Base-by-base conservation (phyloP, 441 rosid genomes). In the Dalechampia spathulata region DNA sequence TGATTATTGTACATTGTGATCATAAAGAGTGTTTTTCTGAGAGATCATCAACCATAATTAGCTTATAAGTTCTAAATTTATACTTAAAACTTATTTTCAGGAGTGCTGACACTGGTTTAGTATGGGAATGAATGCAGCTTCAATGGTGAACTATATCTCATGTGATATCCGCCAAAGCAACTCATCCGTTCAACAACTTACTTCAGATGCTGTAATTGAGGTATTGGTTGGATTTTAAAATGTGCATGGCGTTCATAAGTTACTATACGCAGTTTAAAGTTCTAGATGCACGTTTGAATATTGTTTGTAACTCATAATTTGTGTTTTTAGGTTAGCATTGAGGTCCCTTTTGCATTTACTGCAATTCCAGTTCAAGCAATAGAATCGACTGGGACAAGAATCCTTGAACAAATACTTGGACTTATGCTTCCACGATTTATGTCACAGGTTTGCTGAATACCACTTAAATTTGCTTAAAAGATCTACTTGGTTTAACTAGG, bases 181-280 rank as follows among this genome's bases (percentile, higher is more conserved):
- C 20, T 73, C 94, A 32, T 61, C 61, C 39, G 68, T 72, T 55
- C 90, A 81, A 62, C 73, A 61, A 55, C 85, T 92, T 69, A 84
- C 86, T 57, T 92, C 96, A 12, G 95, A 92, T 71, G 86, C 96
- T 68, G 75, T 87, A 48, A 92, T 88, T 26, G 91, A 92, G 95
- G 98, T 87, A 57, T 36, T 62, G 14, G 46, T 38, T 22, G 45
- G 40, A 61, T 60, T 67, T 25, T 60, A 12, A 43, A 27, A 41
- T 22, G 4, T 5, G 27, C 32, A 63, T 60, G 27, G 58, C 17
- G 20, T 42, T 55, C 41, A 20, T 17, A 27, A 48, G 52, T 52
- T 49, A 30, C 14, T 22, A 37, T 26, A 16, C 23, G 8, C 9
- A 17, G 22, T 32, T 45, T 23, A 39, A 9, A 15, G 32, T 57